Percentiles rank a stretch among this genome's conserved stretches.
These are phyloP conservation scores for Aaosphaeria arxii DNA, from an alignment of 2,329 filamentous ascomycete genomes.

Conservation along the genomic window DNA sequence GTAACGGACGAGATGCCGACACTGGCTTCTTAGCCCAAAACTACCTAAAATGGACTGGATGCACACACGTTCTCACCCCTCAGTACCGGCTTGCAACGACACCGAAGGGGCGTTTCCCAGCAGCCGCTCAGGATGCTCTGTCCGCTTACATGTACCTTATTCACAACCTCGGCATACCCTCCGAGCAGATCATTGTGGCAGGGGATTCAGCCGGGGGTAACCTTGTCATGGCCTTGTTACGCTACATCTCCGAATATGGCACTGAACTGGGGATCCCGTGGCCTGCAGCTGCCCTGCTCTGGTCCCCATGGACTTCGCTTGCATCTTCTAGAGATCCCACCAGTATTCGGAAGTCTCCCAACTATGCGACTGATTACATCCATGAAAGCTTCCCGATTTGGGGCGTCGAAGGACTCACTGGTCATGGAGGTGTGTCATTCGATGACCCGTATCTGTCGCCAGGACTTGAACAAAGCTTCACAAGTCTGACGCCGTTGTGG, in stretches of 20 bases:
- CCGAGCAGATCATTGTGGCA: slow-evolving; percentile 37
- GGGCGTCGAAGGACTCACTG: slow-evolving; percentile 40
- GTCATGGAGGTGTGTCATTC: slow-evolving; percentile 12
- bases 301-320: slow-evolving; percentile 40
- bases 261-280: slow-evolving; percentile 9
- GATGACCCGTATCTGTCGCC: slow-evolving; percentile 38
- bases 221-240: slow-evolving; percentile 39
- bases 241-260: slow-evolving; percentile 39
- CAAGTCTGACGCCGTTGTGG: slow-evolving; percentile 39
- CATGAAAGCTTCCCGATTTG: slow-evolving; percentile 38
- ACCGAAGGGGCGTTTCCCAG: slow-evolving; percentile 38
- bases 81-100: slow-evolving; percentile 44
- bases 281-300: slow-evolving; percentile 33
- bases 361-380: slow-evolving; percentile 44
- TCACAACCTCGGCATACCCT: slow-evolving; percentile 27
- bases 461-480: slow-evolving; percentile 34
- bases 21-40: slow-evolving; percentile 7
- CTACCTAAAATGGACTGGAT: slow-evolving; percentile 25
- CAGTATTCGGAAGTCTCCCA: slow-evolving; percentile 25
- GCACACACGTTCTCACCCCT: slow-evolving; percentile 32
- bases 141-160: slow-evolving; percentile 40
- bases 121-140: slow-evolving; percentile 44
- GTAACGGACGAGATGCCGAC: slow-evolving; percentile 29
- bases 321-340: slow-evolving; percentile 19
- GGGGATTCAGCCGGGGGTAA: slow-evolving; percentile 47